Conservation (phyloP, 768 basidiomycete species). For the Leccinum uliginosum region DNA sequence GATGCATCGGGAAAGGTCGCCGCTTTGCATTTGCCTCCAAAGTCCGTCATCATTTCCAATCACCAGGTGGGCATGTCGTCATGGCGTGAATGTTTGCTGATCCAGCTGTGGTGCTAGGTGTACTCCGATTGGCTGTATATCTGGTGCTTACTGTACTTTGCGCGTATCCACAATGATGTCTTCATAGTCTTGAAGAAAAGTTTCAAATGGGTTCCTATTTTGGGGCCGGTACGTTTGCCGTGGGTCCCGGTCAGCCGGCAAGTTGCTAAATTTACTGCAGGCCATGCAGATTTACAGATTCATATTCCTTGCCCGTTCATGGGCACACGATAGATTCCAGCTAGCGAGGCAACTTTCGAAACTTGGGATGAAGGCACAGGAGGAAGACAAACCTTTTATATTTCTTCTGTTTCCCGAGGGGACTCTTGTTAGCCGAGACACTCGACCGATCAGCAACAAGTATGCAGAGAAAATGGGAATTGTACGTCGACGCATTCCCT, state of each 20-base stretch:
- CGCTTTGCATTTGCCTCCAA: slow-evolving; percentile 66
- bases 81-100: slow-evolving; percentile 4
- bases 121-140: slow-evolving; percentile 88
- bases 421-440: slow-evolving; percentile 85
- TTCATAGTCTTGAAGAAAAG: slow-evolving; percentile 92
- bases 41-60: slow-evolving; percentile 84
- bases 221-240: slow-evolving; percentile 68
- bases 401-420: slow-evolving; percentile 95
- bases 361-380: slow-evolving; percentile 65
- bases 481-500: slow-evolving; percentile 46
- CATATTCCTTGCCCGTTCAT: slow-evolving; percentile 88
- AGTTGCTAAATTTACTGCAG: slow-evolving; percentile 33
- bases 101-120: slow-evolving; percentile 37
- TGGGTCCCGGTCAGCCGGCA: background rate
- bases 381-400: slow-evolving; percentile 66
- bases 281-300: slow-evolving; percentile 94
- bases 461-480: slow-evolving; percentile 88
- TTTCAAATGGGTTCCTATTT: slow-evolving; percentile 77
- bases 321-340: slow-evolving; percentile 77
- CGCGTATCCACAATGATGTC: slow-evolving; percentile 63
- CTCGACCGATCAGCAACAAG: slow-evolving; percentile 77
- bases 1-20: slow-evolving; percentile 54
- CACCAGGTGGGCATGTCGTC: slow-evolving; percentile 65
- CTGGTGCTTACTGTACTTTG: slow-evolving; percentile 78
- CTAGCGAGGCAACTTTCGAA: slow-evolving; percentile 62